A percentile compares a stretch with the other conserved stretches of the same genome.
Evolutionary conservation across 179 eudicot genomes (phyloP).

Genomic region (Camellia oleifera): DNA sequence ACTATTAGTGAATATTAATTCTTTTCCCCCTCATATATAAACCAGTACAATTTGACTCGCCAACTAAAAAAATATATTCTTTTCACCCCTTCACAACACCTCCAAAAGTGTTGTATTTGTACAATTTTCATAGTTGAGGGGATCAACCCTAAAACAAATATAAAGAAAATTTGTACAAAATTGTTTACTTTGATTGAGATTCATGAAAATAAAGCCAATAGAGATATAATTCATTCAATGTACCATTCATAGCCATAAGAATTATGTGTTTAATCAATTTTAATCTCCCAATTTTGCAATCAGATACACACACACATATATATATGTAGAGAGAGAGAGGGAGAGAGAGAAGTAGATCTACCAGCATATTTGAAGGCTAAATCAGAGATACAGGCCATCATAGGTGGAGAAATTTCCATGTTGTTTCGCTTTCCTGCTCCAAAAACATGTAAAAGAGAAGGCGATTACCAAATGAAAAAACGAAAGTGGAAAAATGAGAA

Average conservation of each 20-base stretch:
- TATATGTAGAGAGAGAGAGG: neutral
- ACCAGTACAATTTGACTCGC: too few relatives aligned
- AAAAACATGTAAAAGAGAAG: neutral
- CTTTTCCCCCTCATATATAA: too few relatives aligned
- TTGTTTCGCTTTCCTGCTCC: constrained; percentile 57
- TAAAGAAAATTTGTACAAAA: neutral
- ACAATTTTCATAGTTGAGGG: too few relatives aligned
- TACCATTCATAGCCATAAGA: neutral
- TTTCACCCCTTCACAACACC: too few relatives aligned
- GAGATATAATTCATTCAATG: neutral
- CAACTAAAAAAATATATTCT: too few relatives aligned
- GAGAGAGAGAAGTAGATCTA: constrained; percentile 17
- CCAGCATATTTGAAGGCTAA: constrained; percentile 91
- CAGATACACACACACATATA: neutral
- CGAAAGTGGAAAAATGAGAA: neutral
- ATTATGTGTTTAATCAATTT: neutral
- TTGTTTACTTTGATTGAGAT: neutral
- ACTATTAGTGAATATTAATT: too few relatives aligned
- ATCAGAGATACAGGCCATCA: constrained; percentile 78
- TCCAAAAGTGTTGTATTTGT: too few relatives aligned
- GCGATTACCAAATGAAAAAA: neutral
- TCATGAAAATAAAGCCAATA: neutral
- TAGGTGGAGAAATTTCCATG: constrained; percentile 70
- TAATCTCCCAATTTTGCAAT: neutral
- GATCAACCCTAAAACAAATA: too few relatives aligned